Evolutionary conservation across 2,329 filamentous ascomycete species (phyloP), one percentile per base, ranked within the genome.

Genomic region (Stagonosporopsis chrysanthemi): DNA sequence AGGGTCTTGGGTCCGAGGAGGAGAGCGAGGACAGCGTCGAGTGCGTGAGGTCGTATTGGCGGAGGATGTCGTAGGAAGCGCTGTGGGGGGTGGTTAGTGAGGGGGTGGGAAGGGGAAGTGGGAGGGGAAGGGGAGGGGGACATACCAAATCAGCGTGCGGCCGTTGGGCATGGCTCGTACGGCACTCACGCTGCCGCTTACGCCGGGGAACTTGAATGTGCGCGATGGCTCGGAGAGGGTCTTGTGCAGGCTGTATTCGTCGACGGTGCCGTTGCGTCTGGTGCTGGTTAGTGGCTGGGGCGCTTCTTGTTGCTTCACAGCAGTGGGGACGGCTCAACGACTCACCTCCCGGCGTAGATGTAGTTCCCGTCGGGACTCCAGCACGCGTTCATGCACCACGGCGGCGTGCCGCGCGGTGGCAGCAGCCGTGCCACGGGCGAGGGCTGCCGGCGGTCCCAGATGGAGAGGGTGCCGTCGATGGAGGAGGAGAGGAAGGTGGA

Each of bases 311-410:
- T 14, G 3, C 23, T 15, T n/a, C n/a, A n/a, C n/a, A n/a, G n/a
- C n/a, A n/a, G n/a, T n/a, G n/a, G n/a, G n/a, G n/a, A n/a, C n/a
- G n/a, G n/a, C n/a, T n/a, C n/a, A n/a, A n/a, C 2, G 33, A 52
- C 49, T 29, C 31, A 46, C 50, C 95, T 84, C 0, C 95, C 95
- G 0, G 90, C 93, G 77, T 97, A 99, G 68, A 99, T 93, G 76
- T 87, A 92, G 77, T 98, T 98, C 14, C 95, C 95, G 73, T 97
- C 91, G 0, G 92, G 92, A 52, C 90, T 94, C 95, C 95, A 99
- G 79, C 92, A 97, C 0, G 92, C 92, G 64, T 91, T 93, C 88
- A 97, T 97, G 76, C 94, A 98, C 94, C 94, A 99, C 0, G 94
- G 95, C 1, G 95, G 94, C 0, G 92, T 90, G 17, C 88, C 87